These are phyloP conservation scores for Bacidia rubella DNA, from an alignment of 495 filamentous ascomycete genomes.

Conservation along the genomic window DNA sequence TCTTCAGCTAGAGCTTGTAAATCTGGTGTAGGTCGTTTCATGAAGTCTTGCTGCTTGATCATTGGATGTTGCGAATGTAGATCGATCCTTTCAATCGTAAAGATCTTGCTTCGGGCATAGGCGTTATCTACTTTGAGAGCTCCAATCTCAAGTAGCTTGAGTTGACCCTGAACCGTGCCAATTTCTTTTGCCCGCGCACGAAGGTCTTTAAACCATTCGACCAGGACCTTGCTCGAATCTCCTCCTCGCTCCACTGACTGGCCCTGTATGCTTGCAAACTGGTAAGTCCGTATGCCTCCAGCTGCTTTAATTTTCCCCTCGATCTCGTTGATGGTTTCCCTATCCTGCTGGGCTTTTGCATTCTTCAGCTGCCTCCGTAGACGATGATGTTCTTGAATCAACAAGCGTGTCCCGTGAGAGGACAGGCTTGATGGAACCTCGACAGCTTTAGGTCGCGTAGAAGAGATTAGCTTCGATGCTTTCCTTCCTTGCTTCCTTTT, in stretches of 20 bases:
- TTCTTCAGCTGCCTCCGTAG: conserved; percentile 63
- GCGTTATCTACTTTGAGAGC: conserved; percentile 75
- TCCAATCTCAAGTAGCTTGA: conserved; percentile 76
- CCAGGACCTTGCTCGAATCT: conserved; percentile 73
- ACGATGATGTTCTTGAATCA: conserved; percentile 76
- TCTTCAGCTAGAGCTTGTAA: conserved; percentile 34
- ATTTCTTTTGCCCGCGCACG: conserved; percentile 16
- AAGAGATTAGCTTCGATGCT: conserved; percentile 36
- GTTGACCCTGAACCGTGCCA: conserved; percentile 20
- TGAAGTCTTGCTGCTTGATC: conserved; percentile 86
- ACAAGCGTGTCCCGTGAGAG: conserved; percentile 60
- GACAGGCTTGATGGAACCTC: conserved; percentile 50
- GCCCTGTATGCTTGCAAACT: conserved; percentile 76
- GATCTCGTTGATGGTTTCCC: conserved; percentile 37
- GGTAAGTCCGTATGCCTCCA: conserved; percentile 75
- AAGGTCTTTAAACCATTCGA: conserved; percentile 62
- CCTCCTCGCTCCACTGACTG: conserved; percentile 76
- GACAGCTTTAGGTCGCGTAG: conserved; percentile 50
- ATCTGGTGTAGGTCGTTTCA: conserved; percentile 65
- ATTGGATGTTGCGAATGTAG: conserved; percentile 69
- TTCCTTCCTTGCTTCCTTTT: conserved; percentile 17
- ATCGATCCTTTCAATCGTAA: conserved; percentile 78
- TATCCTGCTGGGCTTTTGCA: conserved; percentile 52
- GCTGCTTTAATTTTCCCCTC: conserved; percentile 46
- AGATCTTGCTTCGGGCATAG: conserved; percentile 54